A percentile compares a stretch with the other conserved stretches of the same genome.
phyloP scores from a whole-genome alignment of 2,329 filamentous ascomycete genomes.

The Fusarium brevicatenulatum region DNA sequence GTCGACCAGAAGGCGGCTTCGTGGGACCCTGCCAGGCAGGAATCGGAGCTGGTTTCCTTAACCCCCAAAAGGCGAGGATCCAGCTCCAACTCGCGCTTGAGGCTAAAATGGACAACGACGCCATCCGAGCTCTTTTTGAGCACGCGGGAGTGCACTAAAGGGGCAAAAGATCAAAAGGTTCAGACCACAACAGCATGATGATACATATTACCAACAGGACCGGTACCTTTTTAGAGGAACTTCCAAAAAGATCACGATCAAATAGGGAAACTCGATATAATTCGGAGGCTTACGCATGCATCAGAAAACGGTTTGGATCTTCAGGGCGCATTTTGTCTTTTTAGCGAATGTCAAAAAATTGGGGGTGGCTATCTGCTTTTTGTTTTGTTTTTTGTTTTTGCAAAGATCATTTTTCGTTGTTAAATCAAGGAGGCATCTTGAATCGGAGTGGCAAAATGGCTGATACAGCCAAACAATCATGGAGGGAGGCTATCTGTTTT shows the following conservation, averaged over 20 bases:
- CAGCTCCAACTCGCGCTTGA: conserved; percentile 57
- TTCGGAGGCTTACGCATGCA: conserved; percentile 24
- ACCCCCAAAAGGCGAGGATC: conserved; percentile 65
- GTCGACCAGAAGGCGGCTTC: conserved; percentile 62
- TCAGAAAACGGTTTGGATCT: conserved; percentile 29
- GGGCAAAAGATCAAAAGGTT: conserved; percentile 10
- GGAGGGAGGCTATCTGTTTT: conserved; percentile 22
- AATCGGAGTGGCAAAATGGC: conserved; percentile 18
- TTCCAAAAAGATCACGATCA: conserved; percentile 6
- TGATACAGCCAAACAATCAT: conserved; percentile 10
- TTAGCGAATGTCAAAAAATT: conserved; percentile 31
- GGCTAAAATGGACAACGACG: conserved; percentile 42
- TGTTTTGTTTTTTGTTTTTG: background rate
- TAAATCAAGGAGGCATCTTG: conserved; percentile 9
- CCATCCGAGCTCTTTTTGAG: conserved; percentile 46
- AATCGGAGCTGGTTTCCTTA: conserved; percentile 62
- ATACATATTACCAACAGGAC: conserved; percentile 21
- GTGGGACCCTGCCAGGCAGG: conserved; percentile 55
- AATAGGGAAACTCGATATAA: conserved; percentile 8
- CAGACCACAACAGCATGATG: conserved; percentile 9
- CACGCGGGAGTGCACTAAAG: conserved; percentile 42
- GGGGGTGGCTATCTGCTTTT: conserved; percentile 35
- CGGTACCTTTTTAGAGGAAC: conserved; percentile 16
- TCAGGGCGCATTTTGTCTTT: conserved; percentile 29
- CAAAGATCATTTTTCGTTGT: conserved; percentile 12